These are phyloP conservation scores for Teratosphaeria epicoccoides DNA, from an alignment of 2,329 filamentous ascomycete species.

Conservation along the genomic window DNA sequence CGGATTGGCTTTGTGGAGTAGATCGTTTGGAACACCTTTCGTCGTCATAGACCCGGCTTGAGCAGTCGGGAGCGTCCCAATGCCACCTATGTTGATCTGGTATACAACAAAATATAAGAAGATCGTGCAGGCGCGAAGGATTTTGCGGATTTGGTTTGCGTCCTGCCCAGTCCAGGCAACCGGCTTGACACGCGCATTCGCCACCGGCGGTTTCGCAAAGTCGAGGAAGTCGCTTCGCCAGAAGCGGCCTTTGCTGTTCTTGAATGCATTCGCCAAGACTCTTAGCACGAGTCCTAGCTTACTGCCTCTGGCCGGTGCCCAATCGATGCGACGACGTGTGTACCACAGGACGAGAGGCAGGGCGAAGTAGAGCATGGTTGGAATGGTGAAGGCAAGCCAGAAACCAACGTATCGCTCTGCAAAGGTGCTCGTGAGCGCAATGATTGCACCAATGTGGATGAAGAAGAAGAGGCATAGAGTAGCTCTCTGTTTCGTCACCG, in stretches of 20 bases:
- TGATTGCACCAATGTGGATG: slow-evolving; percentile 64
- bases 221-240: slow-evolving; percentile 17
- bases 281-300: slow-evolving; percentile 14
- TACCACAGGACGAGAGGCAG: slow-evolving; percentile 18
- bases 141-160: slow-evolving; percentile 58
- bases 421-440: slow-evolving; percentile 53
- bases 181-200: slow-evolving; percentile 7
- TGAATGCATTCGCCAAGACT: slow-evolving; percentile 10
- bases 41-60: slow-evolving; percentile 16
- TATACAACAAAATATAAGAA: slow-evolving; percentile 41
- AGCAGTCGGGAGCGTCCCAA: slow-evolving; percentile 11
- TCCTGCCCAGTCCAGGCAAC: slow-evolving; percentile 55
- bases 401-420: slow-evolving; percentile 57
- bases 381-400: slow-evolving; percentile 51
- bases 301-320: slow-evolving; percentile 14
- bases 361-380: slow-evolving; percentile 51
- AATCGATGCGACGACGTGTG: slow-evolving; percentile 11
- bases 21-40: slow-evolving; percentile 35
- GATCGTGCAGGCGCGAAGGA: slow-evolving; percentile 54
- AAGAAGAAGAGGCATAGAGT: slow-evolving; percentile 57
- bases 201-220: slow-evolving; percentile 13
- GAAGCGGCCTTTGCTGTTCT: slow-evolving; percentile 13
- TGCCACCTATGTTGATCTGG: slow-evolving; percentile 20
- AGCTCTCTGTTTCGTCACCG: slow-evolving; percentile 35
- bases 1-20: slow-evolving; percentile 36